Percentiles rank a stretch among this genome's conserved stretches.
Evolutionary conservation across 192 early-diverging fungal species (phyloP).

Genomic region (Backusella tuberculispora): DNA sequence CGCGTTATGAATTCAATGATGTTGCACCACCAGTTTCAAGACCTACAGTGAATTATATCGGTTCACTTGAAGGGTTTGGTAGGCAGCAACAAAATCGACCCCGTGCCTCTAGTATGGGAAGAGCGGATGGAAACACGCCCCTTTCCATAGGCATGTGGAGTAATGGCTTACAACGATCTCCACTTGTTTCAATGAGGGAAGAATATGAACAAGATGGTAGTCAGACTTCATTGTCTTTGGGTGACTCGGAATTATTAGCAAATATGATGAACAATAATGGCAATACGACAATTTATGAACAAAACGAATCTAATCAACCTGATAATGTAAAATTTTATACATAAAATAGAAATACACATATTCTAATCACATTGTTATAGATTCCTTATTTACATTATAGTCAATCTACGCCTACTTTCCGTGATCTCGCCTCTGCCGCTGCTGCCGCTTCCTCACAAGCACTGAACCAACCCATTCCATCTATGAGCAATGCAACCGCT

Average conservation of each 20-base stretch:
- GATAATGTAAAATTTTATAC: neutral
- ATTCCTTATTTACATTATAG: constrained; percentile 27
- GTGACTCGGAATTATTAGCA: constrained; percentile 25
- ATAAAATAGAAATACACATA: neutral
- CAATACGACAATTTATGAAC: neutral
- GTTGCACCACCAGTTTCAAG: neutral
- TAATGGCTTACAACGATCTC: constrained; percentile 2
- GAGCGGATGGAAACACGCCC: constrained; percentile 36
- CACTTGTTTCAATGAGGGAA: constrained; percentile 13
- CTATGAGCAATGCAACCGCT: constrained; percentile 18
- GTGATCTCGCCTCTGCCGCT: neutral
- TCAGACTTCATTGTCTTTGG: constrained; percentile 15
- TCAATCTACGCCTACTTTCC: constrained; percentile 33
- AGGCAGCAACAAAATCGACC: constrained; percentile 52
- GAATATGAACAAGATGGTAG: neutral
- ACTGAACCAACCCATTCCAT: neutral
- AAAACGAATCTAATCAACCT: constrained; percentile 11
- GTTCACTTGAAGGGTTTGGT: constrained; percentile 25
- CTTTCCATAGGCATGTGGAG: constrained; percentile 13
- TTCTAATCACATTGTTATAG: neutral
- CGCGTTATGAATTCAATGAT: constrained; percentile 23
- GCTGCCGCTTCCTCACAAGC: too few species aligned
- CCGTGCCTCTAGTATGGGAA: constrained; percentile 53
- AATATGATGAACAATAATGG: constrained; percentile 12
- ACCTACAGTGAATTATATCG: neutral